Base-by-base conservation (phyloP, 768 basidiomycete genomes). In the Lentinula lateritia region DNA sequence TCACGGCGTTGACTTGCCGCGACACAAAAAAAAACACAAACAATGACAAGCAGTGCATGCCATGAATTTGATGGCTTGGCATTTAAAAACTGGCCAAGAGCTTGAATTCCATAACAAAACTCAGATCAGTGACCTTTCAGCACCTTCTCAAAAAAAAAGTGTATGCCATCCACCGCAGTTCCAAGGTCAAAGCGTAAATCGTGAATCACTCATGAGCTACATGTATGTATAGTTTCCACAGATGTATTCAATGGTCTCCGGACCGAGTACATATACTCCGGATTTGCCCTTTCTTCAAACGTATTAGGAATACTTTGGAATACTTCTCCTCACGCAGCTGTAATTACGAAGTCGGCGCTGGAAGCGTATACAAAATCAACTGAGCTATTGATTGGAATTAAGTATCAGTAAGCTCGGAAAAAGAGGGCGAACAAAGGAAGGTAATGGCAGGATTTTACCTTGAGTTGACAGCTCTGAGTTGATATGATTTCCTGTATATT, bases 331-430 rank as follows among this genome's bases (percentile, higher is more conserved):
- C 16, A 58, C 8, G 56, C 56, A 15, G 56, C 56, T 10, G 45
- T 60, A n/a, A 60, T 60, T 9, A 34, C n/a, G 1, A 60, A 60
- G 32, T 32, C 36, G 10, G 46, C 42, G 46, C 46, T 60, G 7
- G 58, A 45, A 46, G 43, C 28, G 34, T 36, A 60, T 20, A 60
- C 58, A 38, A 38, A 50, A 20, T 60, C 58, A 20, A 60, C 58
- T 6, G 18, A 32, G 20, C 58, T 60, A 36, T 38, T 16, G 16
- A 28, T 35, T 9, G 28, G 38, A 28, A 4, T 6, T 4, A 36
- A 1, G 13, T 20, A n/a, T 35, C 20, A 35, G 32, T 46, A 16
- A 16, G 3, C 2, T 5, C 4, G 38, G 38, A 13, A 60, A 13
- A 6, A 6, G n/a, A 32, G 23, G 32, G n/a, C 9, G 48, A 45